Conservation (phyloP, 2,329 filamentous ascomycete species). For the Paecilomyces sp. region DNA sequence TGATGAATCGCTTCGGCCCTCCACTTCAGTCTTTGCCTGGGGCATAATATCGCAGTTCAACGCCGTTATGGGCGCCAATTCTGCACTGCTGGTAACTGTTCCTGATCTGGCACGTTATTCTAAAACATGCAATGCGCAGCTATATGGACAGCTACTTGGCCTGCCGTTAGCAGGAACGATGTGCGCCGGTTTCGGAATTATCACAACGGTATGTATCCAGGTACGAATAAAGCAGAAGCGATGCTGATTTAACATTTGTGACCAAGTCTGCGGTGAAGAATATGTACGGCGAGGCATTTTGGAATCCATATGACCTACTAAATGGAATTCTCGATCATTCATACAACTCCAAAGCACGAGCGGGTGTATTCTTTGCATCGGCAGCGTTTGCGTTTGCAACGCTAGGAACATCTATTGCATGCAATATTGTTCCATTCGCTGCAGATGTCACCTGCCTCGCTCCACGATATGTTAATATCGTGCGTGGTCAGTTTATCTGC, state of each 20-base stretch:
- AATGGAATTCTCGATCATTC: slow-evolving; percentile 30
- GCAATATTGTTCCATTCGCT: slow-evolving; percentile 27
- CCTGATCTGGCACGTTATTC: slow-evolving; percentile 32
- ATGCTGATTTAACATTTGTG: slow-evolving; percentile 7
- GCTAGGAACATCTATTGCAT: slow-evolving; percentile 14
- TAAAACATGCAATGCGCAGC: slow-evolving; percentile 22
- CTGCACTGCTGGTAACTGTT: slow-evolving; percentile 29
- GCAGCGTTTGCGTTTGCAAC: slow-evolving; percentile 14
- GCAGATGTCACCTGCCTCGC: slow-evolving; percentile 26
- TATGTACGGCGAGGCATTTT: slow-evolving; percentile 29
- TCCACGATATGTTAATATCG: slow-evolving; percentile 24
- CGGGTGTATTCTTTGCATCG: slow-evolving; percentile 27
- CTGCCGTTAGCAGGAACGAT: slow-evolving; percentile 13
- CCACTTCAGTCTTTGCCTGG: slow-evolving; percentile 27
- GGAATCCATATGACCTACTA: slow-evolving; percentile 31
- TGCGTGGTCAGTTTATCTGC: slow-evolving; percentile 24
- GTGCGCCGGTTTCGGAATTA: slow-evolving; percentile 15
- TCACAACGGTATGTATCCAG: slow-evolving; percentile 10
- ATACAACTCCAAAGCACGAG: slow-evolving; percentile 21
- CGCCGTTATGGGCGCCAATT: slow-evolving; percentile 30
- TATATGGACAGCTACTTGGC: slow-evolving; percentile 20
- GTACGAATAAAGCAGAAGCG: background rate
- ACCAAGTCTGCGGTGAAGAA: slow-evolving; percentile 25
- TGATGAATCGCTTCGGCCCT: slow-evolving; percentile 6
- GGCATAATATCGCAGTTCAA: slow-evolving; percentile 33